Base-by-base conservation (phyloP, 371 early-diverging fungal genomes). In the Enterocytospora artemiae region DNA sequence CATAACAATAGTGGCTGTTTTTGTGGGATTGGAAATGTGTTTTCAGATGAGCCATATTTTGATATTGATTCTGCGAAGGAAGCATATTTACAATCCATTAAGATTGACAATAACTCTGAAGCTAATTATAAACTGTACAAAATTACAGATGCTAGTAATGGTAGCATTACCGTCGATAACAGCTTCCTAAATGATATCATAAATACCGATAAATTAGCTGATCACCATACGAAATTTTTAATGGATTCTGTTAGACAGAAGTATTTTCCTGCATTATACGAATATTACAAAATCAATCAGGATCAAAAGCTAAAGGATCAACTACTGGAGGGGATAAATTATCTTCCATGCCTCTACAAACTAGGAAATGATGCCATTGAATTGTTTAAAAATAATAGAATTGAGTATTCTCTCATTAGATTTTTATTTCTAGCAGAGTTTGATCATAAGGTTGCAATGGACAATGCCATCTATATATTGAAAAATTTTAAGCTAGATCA, bases 231-330 rank as follows among this genome's bases (percentile, higher is more conserved):
- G n/a, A n/a, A n/a, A n/a, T n/a, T n/a, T n/a, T n/a, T n/a, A n/a
- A n/a, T n/a, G n/a, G n/a, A n/a, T n/a, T n/a, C n/a, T n/a, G n/a
- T n/a, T n/a, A n/a, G n/a, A n/a, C n/a, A n/a, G 14, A 74, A 76
- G 4, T 77, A 75, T 61, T 45, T 79, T 27, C 79, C 79, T 22
- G 79, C 79, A 14, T 65, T 77, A 32, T 71, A 65, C 56, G 43
- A 7, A 33, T 72, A 76, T 30, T 58, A 43, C 27, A 45, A 59
- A 20, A 59, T 22, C 4, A 22, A 5, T 25, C 2, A 33, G 7
- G 31, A 56, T 16, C 45, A 48, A 20, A 48, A 65, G 3, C 60
- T 51, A 43, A 33, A 32, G 1, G 18, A 34, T 32, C 37, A 70
- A 12, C 39, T 63, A 39, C 31, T 30, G 1, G 46, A 65, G 34